A percentile compares a stretch with the other conserved stretches of the same genome.
Evolutionary conservation across 495 filamentous ascomycete genomes (phyloP).

Genomic region (Trypethelium eluteriae): DNA sequence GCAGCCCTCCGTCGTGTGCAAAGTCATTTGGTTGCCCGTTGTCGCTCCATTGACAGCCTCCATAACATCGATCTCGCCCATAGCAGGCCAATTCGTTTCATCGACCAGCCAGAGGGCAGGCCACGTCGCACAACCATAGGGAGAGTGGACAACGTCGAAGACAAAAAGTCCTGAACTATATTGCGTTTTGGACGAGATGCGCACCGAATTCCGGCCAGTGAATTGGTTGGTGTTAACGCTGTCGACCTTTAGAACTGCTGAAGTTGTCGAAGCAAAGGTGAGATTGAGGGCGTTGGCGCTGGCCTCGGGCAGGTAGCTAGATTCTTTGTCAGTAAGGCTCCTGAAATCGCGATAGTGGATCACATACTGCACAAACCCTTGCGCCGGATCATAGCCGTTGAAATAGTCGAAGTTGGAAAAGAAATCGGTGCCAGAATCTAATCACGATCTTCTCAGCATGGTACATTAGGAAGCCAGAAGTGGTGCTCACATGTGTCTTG

Average conservation of each 20-base stretch:
- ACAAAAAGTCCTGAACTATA: conserved; percentile 49
- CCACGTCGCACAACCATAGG: conserved; percentile 49
- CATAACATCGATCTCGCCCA: conserved; percentile 47
- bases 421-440: conserved; percentile 42
- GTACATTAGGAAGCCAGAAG: neutral
- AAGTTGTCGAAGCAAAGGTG: conserved; percentile 42
- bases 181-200: conserved; percentile 44
- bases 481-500: conserved; percentile 41
- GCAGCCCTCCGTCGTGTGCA: conserved; percentile 42
- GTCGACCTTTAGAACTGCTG: conserved; percentile 49
- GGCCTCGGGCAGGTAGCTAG: conserved; percentile 32
- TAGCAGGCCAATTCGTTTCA: conserved; percentile 50
- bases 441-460: conserved; percentile 2
- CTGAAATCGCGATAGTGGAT: neutral
- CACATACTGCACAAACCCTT: conserved; percentile 47
- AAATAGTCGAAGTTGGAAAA: conserved; percentile 50
- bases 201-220: conserved; percentile 47
- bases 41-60: conserved; percentile 42
- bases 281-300: conserved; percentile 42
- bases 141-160: conserved; percentile 48
- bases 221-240: conserved; percentile 38
- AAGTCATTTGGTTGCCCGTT: conserved; percentile 41
- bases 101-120: conserved; percentile 58
- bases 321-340: neutral
- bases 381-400: conserved; percentile 44